Evolutionary conservation across 2,329 filamentous ascomycete species (phyloP), one percentile per base, ranked within the genome.

Genomic region (Chaetomiaceae sp.): DNA sequence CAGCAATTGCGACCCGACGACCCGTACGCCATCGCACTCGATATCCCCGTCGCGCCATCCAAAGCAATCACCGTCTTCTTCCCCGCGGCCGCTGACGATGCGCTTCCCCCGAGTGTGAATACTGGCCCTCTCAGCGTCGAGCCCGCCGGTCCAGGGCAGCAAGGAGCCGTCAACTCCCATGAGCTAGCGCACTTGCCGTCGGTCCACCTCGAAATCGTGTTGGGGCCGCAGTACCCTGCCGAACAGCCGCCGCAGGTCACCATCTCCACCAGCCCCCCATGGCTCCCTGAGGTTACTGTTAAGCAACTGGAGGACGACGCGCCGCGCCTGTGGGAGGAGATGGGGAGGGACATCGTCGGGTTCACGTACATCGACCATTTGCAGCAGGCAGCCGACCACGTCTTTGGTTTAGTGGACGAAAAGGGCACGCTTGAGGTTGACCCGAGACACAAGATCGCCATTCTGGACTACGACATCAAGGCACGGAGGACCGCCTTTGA

Each of bases 401-500:
- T 75, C 12, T 86, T 86, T 60, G 81, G 74, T 6, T 69, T 81
- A 39, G 71, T 75, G 4, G 67, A 70, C 30, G 57, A 64, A 2
- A 64, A 69, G 3, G 74, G 73, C 5, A 67, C 65, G 15, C 65
- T 84, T 26, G 65, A 74, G 51, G 68, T 84, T 11, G 66, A 73
- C 5, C 67, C 74, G 2, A 71, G 74, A 48, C 72, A 80, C 59
- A 86, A 88, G 65, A 78, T 87, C 15, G 76, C 81, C 5, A 72
- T 96, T 12, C 65, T 95, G 35, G 85, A 89, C 54, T 88, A 86
- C 58, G 86, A 95, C 59, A 81, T 79, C 48, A 82, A 83, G 51
- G 81, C 85, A 6, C 85, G 84, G 60, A 78, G 79, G 45, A 78
- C 79, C 18, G 80, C 81, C 0, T 97, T 96, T 61, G 83, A 93